Conservation (phyloP, 495 filamentous ascomycete species). For the Baudoinia panamericana region DNA sequence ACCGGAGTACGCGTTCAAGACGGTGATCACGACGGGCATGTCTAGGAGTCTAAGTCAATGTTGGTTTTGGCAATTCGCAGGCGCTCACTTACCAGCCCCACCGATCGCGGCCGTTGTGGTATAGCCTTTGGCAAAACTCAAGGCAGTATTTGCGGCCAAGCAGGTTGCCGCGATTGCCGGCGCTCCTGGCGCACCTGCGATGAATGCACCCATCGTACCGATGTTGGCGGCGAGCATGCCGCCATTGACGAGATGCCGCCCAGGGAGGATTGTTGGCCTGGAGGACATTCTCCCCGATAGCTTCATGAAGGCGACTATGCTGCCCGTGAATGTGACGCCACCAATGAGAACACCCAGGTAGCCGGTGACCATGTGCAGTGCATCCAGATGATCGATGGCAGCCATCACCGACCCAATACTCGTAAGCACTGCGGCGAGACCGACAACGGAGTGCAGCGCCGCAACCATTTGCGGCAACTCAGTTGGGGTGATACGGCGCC, state of each 20-base stretch:
- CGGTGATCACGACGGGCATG: conserved; percentile 61
- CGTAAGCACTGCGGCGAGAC: conserved; percentile 66
- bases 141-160: conserved; percentile 54
- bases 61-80: neutral
- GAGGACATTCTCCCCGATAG: conserved; percentile 66
- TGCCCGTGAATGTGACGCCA: conserved; percentile 73
- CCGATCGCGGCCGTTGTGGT: conserved; percentile 74
- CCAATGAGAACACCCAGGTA: conserved; percentile 69
- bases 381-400: conserved; percentile 44
- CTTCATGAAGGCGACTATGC: conserved; percentile 70
- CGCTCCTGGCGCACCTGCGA: conserved; percentile 60
- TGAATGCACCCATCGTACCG: conserved; percentile 65
- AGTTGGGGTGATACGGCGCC: conserved; percentile 69
- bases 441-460: conserved; percentile 69
- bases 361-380: conserved; percentile 61
- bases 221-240: conserved; percentile 56
- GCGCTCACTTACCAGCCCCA: conserved; percentile 64
- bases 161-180: conserved; percentile 61
- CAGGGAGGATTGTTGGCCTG: conserved; percentile 51
- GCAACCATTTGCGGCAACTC: conserved; percentile 73
- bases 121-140: conserved; percentile 69
- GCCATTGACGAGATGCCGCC: conserved; percentile 56
- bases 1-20: conserved; percentile 72
- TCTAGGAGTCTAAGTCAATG: neutral
- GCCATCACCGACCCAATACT: conserved; percentile 71